Conservation (phyloP, 306 rosid genomes). For the Acacia confusa region DNA sequence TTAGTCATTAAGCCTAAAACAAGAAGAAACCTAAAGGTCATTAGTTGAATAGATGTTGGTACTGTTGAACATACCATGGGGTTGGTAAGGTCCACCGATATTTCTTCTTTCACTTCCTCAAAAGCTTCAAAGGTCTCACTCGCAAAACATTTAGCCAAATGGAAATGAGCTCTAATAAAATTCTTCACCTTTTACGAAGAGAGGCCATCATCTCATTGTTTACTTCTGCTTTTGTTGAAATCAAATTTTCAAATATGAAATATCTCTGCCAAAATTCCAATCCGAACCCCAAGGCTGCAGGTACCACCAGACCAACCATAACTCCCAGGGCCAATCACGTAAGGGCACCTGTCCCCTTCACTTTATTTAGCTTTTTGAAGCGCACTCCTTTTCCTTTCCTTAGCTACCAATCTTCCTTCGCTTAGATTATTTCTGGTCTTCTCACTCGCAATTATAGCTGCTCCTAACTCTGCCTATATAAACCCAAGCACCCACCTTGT, state of each 20-base stretch:
- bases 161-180: background rate
- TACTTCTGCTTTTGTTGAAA: background rate
- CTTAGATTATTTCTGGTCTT: background rate
- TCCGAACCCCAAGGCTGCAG: background rate
- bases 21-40: background rate
- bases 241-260: background rate
- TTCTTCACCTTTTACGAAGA: background rate
- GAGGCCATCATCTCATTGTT: background rate
- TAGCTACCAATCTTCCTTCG: slow-evolving; percentile 35
- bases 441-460: slow-evolving; percentile 11
- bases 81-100: background rate
- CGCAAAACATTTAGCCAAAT: background rate
- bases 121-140: slow-evolving; percentile 8
- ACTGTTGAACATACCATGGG: background rate
- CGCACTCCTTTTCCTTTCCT: slow-evolving; percentile 22
- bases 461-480: slow-evolving; percentile 5
- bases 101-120: background rate
- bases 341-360: slow-evolving; percentile 21
- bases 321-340: background rate
- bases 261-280: background rate
- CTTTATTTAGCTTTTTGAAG: slow-evolving; percentile 4
- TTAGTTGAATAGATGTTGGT: background rate
- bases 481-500: background rate
- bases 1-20: background rate
- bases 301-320: background rate